phyloP scores from a whole-genome alignment of 1,284 basidiomycete genomes.

The Apiotrichum gracile region DNA sequence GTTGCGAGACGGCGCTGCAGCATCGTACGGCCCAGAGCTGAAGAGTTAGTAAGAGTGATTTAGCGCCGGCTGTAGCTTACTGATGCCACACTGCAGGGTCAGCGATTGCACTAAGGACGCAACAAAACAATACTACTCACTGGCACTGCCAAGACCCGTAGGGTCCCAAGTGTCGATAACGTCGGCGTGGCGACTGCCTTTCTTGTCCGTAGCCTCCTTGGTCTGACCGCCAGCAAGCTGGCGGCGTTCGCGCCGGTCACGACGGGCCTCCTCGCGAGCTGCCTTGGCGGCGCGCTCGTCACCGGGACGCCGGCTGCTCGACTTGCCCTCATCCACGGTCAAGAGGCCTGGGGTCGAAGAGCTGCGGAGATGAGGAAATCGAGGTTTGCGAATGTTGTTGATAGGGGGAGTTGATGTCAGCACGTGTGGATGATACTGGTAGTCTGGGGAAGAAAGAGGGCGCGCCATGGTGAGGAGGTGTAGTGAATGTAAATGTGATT shows the following conservation, averaged over 20 bases:
- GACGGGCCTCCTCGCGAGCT: background rate
- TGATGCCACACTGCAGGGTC: conserved; percentile 44
- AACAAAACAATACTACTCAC: conserved; percentile 24
- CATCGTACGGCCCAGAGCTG: conserved; percentile 46
- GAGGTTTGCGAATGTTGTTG: background rate
- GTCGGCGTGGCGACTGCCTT: conserved; percentile 43
- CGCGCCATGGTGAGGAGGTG: background rate
- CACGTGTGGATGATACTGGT: background rate
- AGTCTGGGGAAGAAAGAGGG: background rate
- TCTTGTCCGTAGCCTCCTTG: conserved; percentile 36
- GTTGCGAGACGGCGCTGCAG: conserved; percentile 47
- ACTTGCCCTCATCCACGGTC: background rate
- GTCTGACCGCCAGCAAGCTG: conserved; percentile 18
- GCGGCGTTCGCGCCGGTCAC: conserved; percentile 4
- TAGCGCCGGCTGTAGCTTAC: conserved; percentile 17
- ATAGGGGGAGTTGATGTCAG: background rate
- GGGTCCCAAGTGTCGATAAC: conserved; percentile 48
- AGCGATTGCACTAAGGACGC: background rate
- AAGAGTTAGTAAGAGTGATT: conserved; percentile 2
- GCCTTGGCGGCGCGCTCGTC: background rate
- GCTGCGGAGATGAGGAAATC: background rate
- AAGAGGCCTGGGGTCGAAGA: background rate
- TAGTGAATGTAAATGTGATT: background rate
- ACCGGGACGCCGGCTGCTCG: background rate
- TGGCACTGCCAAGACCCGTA: conserved; percentile 43